Percentiles rank a stretch among this genome's conserved stretches.
Evolutionary conservation across 2,329 filamentous ascomycete genomes (phyloP).

Genomic region (Zasmidium cellare): DNA sequence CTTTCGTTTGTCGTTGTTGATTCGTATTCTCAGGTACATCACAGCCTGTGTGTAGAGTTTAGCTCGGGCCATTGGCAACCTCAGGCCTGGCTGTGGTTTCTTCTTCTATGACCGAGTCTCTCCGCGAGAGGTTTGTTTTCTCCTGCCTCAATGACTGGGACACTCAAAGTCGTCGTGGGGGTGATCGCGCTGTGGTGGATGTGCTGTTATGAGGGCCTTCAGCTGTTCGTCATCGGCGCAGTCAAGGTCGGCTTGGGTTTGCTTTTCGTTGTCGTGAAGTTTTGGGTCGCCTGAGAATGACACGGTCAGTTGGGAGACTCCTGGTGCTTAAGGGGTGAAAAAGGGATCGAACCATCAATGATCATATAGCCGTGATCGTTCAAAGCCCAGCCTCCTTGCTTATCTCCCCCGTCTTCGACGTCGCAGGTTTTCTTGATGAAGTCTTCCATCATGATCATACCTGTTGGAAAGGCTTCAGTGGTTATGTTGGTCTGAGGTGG

Average conservation of each 20-base stretch:
- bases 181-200: too few relatives aligned
- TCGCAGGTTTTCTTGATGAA: constrained; percentile 32
- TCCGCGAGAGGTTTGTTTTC: too few relatives aligned
- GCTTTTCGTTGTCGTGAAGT: neutral
- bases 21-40: too few relatives aligned
- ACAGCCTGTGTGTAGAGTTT: too few relatives aligned
- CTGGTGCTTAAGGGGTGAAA: neutral
- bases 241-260: neutral
- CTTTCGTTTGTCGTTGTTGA: too few relatives aligned
- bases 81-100: too few relatives aligned
- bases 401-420: constrained; percentile 3
- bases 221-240: neutral
- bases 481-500: neutral
- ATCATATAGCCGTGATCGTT: neutral
- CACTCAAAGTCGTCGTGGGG: too few relatives aligned
- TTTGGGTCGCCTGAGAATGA: constrained; percentile 2
- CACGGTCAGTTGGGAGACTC: neutral
- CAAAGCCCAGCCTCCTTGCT: constrained; percentile 1
- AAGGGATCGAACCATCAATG: neutral
- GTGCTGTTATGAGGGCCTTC: neutral
- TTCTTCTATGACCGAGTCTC: too few relatives aligned
- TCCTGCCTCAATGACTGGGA: too few relatives aligned
- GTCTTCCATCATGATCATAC: neutral
- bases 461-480: neutral
- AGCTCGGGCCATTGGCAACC: too few relatives aligned